Percentiles rank a stretch among this genome's conserved stretches.
Evolutionary conservation across 495 filamentous ascomycete species (phyloP).

Genomic region (Barbatosphaeria neglecta): DNA sequence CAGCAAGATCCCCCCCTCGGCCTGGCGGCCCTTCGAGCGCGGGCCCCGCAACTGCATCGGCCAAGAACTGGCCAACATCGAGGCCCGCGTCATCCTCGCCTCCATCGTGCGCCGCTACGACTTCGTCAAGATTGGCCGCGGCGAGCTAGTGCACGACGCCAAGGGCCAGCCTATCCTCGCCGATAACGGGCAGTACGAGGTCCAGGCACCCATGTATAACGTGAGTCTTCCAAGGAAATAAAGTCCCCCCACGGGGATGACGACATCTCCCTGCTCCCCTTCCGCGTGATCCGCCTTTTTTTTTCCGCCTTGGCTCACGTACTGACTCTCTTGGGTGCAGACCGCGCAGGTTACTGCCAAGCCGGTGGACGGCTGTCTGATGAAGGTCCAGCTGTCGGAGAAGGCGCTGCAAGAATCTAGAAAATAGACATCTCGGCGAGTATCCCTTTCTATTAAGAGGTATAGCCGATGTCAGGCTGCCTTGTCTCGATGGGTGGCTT

Average conservation of each 20-base stretch:
- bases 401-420: neutral
- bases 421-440: too few relatives aligned
- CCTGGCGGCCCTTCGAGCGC: constrained; percentile 44
- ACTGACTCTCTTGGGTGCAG: constrained; percentile 10
- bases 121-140: constrained; percentile 33
- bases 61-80: constrained; percentile 40
- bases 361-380: constrained; percentile 21
- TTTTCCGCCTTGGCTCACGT: neutral
- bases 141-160: constrained; percentile 23
- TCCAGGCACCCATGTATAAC: constrained; percentile 30
- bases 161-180: constrained; percentile 23
- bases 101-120: constrained; percentile 26
- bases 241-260: neutral
- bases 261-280: neutral
- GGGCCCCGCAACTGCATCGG: constrained; percentile 48
- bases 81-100: constrained; percentile 26
- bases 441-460: too few relatives aligned
- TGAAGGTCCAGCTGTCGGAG: constrained; percentile 15
- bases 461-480: too few relatives aligned
- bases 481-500: too few relatives aligned
- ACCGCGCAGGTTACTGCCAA: constrained; percentile 23
- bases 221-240: constrained; percentile 24
- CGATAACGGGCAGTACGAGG: constrained; percentile 28
- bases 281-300: too few relatives aligned
- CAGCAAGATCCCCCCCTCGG: constrained; percentile 16